These are phyloP conservation scores for Paspalum vaginatum DNA, from an alignment of 176 grass and related monocot species.

Conservation along the genomic window DNA sequence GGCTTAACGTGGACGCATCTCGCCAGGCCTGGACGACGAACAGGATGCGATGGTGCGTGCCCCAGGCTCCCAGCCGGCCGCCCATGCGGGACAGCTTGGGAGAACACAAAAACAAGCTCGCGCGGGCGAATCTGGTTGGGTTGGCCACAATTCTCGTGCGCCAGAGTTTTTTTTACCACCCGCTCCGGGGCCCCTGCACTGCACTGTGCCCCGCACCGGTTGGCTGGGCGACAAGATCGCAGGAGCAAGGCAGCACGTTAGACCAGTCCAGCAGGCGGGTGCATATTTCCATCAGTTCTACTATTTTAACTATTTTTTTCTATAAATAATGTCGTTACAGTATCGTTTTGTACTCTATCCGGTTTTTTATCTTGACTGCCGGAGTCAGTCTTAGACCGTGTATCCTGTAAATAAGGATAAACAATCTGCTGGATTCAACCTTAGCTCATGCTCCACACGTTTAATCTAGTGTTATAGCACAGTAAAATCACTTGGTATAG, in stretches of 20 bases:
- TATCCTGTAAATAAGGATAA: too few species aligned
- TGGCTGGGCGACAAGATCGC: slow-evolving; percentile 1
- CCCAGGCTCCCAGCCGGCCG: neutral
- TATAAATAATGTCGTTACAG: too few species aligned
- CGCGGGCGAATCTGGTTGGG: slow-evolving; percentile 26
- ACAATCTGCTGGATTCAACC: too few species aligned
- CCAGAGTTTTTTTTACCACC: slow-evolving; percentile 16
- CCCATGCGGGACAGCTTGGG: slow-evolving; percentile 18
- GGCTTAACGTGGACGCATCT: slow-evolving; percentile 16
- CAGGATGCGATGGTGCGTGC: slow-evolving; percentile 12
- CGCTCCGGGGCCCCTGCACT: too few species aligned
- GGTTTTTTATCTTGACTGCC: too few species aligned
- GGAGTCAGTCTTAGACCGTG: too few species aligned
- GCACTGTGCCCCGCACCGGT: slow-evolving; percentile 1
- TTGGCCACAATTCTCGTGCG: slow-evolving; percentile 19
- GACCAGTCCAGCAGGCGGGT: too few species aligned
- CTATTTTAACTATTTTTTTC: too few species aligned
- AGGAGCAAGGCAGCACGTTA: slow-evolving; percentile 26
- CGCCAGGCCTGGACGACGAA: slow-evolving; percentile 1
- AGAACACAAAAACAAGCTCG: neutral
- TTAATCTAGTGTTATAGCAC: neutral
- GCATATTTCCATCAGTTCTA: too few species aligned
- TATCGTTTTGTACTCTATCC: too few species aligned
- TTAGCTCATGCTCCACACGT: slow-evolving; percentile 12
- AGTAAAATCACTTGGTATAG: neutral